A percentile compares a stretch with the other conserved stretches of the same genome.
These are phyloP conservation scores for Smallanthus sonchifolius DNA, from an alignment of 129 eudicot genomes.

Conservation along the genomic window DNA sequence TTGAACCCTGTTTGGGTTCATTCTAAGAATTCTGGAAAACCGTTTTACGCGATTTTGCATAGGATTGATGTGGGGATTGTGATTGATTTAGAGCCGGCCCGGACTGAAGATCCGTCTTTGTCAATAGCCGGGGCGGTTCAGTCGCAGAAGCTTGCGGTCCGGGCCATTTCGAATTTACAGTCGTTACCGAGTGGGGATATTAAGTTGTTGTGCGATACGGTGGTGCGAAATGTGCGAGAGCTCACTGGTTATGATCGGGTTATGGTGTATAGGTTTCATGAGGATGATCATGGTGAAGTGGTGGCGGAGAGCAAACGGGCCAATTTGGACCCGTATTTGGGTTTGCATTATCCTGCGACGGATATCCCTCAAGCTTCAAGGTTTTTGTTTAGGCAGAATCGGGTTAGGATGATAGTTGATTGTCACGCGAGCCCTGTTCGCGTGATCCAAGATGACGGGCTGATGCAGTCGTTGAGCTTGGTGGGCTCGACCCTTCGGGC, in stretches of 20 bases:
- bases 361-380: slow-evolving; percentile 97
- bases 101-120: slow-evolving; percentile 72
- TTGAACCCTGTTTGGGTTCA: slow-evolving; percentile 79
- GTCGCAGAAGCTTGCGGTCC: slow-evolving; percentile 85
- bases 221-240: slow-evolving; percentile 68
- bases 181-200: slow-evolving; percentile 79
- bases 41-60: slow-evolving; percentile 88
- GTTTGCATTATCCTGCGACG: slow-evolving; percentile 94
- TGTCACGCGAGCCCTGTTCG: slow-evolving; percentile 58
- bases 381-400: slow-evolving; percentile 66
- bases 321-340: slow-evolving; percentile 79
- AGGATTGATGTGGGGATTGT: slow-evolving; percentile 90
- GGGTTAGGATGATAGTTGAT: slow-evolving; percentile 85
- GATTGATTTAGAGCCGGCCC: slow-evolving; percentile 86
- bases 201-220: slow-evolving; percentile 70
- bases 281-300: slow-evolving; percentile 97
- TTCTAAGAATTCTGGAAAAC: slow-evolving; percentile 61
- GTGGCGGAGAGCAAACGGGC: slow-evolving; percentile 77
- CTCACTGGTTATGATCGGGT: slow-evolving; percentile 89
- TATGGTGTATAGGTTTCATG: slow-evolving; percentile 94
- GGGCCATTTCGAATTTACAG: slow-evolving; percentile 74
- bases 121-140: slow-evolving; percentile 87
- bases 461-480: slow-evolving; percentile 70
- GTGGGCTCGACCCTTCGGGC: slow-evolving; percentile 92
- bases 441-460: slow-evolving; percentile 64